Conservation (phyloP, 2,329 filamentous ascomycete species). For the Paraphoma sp. region DNA sequence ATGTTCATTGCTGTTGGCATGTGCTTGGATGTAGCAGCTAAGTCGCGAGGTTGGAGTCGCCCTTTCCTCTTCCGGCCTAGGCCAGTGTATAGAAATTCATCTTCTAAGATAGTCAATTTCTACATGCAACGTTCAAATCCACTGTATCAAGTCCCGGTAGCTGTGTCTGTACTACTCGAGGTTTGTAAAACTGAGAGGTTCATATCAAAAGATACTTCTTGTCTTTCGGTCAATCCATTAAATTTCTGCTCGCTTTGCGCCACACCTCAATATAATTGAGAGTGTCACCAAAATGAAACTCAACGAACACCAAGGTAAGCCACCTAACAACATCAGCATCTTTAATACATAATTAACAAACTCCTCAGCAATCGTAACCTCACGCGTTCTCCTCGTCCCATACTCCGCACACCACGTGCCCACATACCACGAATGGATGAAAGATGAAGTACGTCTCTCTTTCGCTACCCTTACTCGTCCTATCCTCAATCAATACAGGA, state of each 20-base stretch:
- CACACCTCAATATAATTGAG: too few species aligned
- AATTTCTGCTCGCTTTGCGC: too few species aligned
- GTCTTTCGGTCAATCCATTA: too few species aligned
- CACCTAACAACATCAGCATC: neutral
- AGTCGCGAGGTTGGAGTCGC: neutral
- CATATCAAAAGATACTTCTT: too few species aligned
- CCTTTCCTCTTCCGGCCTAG: neutral
- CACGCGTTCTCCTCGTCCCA: slow-evolving; percentile 76
- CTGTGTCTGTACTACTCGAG: too few species aligned
- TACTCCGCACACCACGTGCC: slow-evolving; percentile 83
- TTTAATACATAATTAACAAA: neutral
- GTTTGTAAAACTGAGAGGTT: too few species aligned
- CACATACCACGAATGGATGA: slow-evolving; percentile 91
- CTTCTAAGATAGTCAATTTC: neutral
- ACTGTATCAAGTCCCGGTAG: too few species aligned
- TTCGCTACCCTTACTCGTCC: too few species aligned
- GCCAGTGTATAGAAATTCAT: neutral
- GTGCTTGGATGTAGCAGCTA: neutral
- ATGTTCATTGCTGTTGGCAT: too few species aligned
- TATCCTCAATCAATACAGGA: slow-evolving; percentile 49
- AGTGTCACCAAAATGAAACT: slow-evolving; percentile 43
- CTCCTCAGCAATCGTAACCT: slow-evolving; percentile 68
- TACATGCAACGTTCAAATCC: neutral
- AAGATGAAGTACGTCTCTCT: slow-evolving; percentile 68
- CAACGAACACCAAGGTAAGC: slow-evolving; percentile 49